Base-by-base conservation (phyloP, 306 rosid genomes). In the Cucurbita argyrosperma region DNA sequence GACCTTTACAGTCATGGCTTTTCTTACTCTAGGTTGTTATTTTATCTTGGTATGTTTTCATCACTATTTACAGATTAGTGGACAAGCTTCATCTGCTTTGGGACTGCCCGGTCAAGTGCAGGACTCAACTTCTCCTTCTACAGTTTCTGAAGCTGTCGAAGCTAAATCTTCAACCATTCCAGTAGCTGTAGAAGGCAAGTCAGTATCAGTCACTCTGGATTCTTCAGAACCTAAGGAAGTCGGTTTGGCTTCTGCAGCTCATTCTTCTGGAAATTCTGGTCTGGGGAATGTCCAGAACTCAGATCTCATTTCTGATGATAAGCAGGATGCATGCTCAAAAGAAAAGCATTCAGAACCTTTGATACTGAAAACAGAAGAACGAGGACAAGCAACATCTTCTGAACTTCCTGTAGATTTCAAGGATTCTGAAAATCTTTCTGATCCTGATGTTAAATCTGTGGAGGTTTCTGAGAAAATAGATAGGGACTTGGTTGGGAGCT, bases 51-150 rank as follows among this genome's bases (percentile, higher is more conserved):
- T 14, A 19, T 74, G 51, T 23, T 76, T 51, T 53, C 53, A n/a
- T 74, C 42, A 70, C 38, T 69, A 76, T 63, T 59, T 10, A 55
- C 88, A 95, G 96, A 88, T 79, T 79, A 78, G 76, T 71, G 85
- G 76, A 51, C 87, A 77, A 53, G 78, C 91, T 69, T 79, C 80
- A 77, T 18, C 86, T 43, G 40, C 40, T 53, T 75, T 83, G 74
- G 62, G 61, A 77, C 8, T 74, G 35, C 80, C 80, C 47, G 81
- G 81, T 62, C 81, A 1, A 55, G 82, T 75, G 63, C 62, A 71
- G 60, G 92, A 75, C 4, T 30, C 21, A 35, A 50, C 60, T 15
- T 70, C 74, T 50, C 74, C 52, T 37, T 10, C 46, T 26, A 7
- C 7, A 82, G 81, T 67, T 81, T 75, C 87, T 26, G 82, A 85